A percentile compares a stretch with the other conserved stretches of the same genome.
These are phyloP conservation scores for Herpetomonas samuelpessoai DNA, from an alignment of 208 protist genomes.

Conservation along the genomic window DNA sequence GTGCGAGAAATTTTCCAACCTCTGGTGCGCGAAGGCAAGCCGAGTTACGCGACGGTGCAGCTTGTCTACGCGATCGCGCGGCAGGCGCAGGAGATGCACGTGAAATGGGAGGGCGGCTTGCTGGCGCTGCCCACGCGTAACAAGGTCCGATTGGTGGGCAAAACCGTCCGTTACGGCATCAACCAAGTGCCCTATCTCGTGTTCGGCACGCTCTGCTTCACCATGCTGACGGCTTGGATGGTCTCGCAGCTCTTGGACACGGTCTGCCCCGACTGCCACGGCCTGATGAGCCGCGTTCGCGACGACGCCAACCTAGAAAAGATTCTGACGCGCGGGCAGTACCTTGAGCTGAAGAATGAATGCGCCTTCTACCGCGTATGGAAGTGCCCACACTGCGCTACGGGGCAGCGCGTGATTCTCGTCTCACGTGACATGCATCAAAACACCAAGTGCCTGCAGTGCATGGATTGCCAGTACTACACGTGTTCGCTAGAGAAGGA, in stretches of 20 bases:
- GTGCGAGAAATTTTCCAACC: conserved; percentile 80
- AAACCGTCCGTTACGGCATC: conserved; percentile 62
- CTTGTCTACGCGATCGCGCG: conserved; percentile 86
- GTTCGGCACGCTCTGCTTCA: conserved; percentile 56
- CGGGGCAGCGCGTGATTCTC: conserved; percentile 52
- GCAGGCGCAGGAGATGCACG: conserved; percentile 79
- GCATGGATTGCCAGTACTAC: conserved; percentile 87
- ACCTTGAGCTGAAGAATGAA: conserved; percentile 70
- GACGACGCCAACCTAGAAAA: conserved; percentile 58
- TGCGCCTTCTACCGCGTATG: conserved; percentile 84
- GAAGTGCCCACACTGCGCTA: conserved; percentile 68
- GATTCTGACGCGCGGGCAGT: conserved; percentile 70
- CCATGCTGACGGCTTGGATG: conserved; percentile 47
- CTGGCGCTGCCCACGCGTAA: conserved; percentile 65
- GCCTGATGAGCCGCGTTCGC: conserved; percentile 68
- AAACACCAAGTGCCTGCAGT: conserved; percentile 75
- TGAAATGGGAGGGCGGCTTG: conserved; percentile 53
- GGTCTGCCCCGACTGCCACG: conserved; percentile 67
- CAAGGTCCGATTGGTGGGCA: conserved; percentile 54
- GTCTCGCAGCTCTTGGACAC: conserved; percentile 75
- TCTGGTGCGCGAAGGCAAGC: conserved; percentile 69
- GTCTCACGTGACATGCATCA: conserved; percentile 82
- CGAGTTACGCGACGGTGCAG: conserved; percentile 80
- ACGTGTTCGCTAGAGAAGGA: conserved; percentile 72
- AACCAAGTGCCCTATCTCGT: conserved; percentile 61